Conservation (phyloP, 129 eudicot species). For the Saussurea involucrata region DNA sequence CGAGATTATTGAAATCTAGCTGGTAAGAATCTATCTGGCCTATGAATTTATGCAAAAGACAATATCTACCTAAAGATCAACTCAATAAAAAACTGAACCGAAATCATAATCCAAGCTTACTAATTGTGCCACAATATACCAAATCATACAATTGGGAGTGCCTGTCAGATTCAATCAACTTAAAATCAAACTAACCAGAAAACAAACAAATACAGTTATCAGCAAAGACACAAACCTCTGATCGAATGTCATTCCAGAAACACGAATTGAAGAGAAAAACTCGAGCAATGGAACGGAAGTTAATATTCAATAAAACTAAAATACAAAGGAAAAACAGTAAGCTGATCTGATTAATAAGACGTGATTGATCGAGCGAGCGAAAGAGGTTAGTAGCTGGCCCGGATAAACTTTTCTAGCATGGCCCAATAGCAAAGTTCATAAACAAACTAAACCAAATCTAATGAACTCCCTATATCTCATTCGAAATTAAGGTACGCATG, state of each 20-base stretch:
- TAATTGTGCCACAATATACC: neutral
- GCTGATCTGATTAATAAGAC: conserved; percentile 24
- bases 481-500: too few species aligned
- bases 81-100: conserved; percentile 2
- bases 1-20: neutral
- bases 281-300: conserved; percentile 6
- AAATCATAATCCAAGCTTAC: neutral
- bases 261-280: neutral
- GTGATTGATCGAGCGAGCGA: conserved; percentile 27
- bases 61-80: conserved; percentile 6
- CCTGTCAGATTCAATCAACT: conserved; percentile 13
- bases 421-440: too few species aligned
- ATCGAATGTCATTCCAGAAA: conserved; percentile 22
- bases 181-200: neutral
- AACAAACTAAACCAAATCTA: too few species aligned
- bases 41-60: conserved; percentile 24
- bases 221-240: neutral
- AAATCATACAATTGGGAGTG: neutral
- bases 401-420: too few species aligned
- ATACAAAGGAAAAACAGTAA: neutral
- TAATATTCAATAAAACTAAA: neutral
- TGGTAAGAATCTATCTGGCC: too few species aligned
- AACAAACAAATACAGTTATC: neutral
- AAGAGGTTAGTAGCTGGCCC: conserved; percentile 5
- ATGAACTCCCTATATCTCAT: too few species aligned